These are phyloP conservation scores for Clitocybe nebularis DNA, from an alignment of 1,284 basidiomycete species.

Conservation along the genomic window DNA sequence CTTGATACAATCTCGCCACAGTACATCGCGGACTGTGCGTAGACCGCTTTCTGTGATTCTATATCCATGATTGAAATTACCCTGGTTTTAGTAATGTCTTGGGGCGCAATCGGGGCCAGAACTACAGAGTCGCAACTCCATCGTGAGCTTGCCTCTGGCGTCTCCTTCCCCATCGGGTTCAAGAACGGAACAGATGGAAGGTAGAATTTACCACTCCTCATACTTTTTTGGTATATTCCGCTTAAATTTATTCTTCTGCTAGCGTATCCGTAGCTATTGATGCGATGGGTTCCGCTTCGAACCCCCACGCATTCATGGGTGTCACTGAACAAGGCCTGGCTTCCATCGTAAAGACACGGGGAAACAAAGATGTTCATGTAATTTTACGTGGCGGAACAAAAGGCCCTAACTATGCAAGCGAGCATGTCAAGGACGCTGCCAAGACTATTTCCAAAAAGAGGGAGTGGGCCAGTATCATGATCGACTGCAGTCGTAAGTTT, in stretches of 20 bases:
- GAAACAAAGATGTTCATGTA: constrained; percentile 90
- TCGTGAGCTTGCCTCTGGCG: constrained; percentile 87
- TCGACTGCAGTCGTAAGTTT: constrained; percentile 76
- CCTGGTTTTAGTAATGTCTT: constrained; percentile 65
- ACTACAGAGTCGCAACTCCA: constrained; percentile 95
- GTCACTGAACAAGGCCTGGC: constrained; percentile 95
- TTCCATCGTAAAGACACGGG: constrained; percentile 92
- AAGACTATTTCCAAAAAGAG: constrained; percentile 73
- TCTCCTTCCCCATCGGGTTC: constrained; percentile 94
- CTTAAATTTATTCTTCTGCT: constrained; percentile 3
- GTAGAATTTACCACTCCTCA: constrained; percentile 33
- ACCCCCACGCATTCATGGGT: constrained; percentile 97
- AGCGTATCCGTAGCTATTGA: constrained; percentile 83
- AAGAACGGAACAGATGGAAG: constrained; percentile 98
- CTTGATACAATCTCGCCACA: constrained; percentile 93
- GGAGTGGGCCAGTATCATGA: constrained; percentile 75
- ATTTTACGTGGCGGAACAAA: constrained; percentile 88
- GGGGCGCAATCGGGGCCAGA: constrained; percentile 97
- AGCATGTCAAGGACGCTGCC: constrained; percentile 73
- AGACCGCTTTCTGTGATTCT: constrained; percentile 1
- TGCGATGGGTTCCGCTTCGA: constrained; percentile 90
- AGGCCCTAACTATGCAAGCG: constrained; percentile 82
- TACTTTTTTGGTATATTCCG: not conserved
- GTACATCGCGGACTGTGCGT: constrained; percentile 68
- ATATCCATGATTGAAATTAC: constrained; percentile 6